phyloP scores from a whole-genome alignment of 2,329 filamentous ascomycete species.

The Calonectria ilicicola region DNA sequence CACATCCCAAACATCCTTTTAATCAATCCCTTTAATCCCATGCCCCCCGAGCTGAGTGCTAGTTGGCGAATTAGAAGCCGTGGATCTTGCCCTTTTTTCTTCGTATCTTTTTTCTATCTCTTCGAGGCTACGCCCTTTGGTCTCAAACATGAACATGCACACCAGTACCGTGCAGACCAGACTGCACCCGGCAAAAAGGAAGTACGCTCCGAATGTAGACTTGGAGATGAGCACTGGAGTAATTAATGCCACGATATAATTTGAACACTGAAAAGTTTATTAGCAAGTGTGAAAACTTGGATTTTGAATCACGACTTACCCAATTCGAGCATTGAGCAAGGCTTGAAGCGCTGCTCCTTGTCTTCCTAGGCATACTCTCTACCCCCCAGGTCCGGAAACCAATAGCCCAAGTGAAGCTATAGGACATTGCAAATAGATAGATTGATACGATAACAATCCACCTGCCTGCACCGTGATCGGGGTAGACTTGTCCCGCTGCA shows the following conservation, averaged over 20 bases:
- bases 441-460: slow-evolving; percentile 65
- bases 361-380: slow-evolving; percentile 67
- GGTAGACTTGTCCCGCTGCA: slow-evolving; percentile 54
- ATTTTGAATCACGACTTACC: slow-evolving; percentile 40
- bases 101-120: slow-evolving; percentile 47
- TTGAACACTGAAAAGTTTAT: slow-evolving; percentile 47
- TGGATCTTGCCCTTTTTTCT: background rate
- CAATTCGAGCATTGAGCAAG: slow-evolving; percentile 67
- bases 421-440: slow-evolving; percentile 61
- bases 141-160: slow-evolving; percentile 57
- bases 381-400: slow-evolving; percentile 64
- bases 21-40: background rate
- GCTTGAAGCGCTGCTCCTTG: slow-evolving; percentile 65
- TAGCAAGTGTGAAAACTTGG: background rate
- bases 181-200: slow-evolving; percentile 57
- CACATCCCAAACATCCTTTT: too few relatives aligned
- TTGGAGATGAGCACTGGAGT: slow-evolving; percentile 55
- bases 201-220: slow-evolving; percentile 57
- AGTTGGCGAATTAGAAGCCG: background rate
- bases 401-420: slow-evolving; percentile 64
- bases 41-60: background rate
- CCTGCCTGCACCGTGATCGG: slow-evolving; percentile 51
- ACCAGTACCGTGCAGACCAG: slow-evolving; percentile 51
- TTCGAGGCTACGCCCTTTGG: slow-evolving; percentile 54
- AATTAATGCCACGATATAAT: slow-evolving; percentile 59